phyloP scores from a whole-genome alignment of 2,329 filamentous ascomycete genomes.

The Alternaria sp. region DNA sequence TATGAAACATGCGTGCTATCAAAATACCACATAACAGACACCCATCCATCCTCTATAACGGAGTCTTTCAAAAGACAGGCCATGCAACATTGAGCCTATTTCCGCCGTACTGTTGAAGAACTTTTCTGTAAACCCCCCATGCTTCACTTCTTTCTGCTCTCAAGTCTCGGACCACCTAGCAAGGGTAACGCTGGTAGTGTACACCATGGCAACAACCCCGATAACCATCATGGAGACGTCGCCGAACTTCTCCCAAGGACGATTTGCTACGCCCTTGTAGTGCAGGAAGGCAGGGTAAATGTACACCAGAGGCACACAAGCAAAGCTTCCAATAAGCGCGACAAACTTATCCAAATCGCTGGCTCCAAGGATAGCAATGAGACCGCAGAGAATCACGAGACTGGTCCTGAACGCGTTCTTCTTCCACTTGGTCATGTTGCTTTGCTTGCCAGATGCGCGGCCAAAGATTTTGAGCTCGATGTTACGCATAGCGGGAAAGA shows the following conservation, averaged over 20 bases:
- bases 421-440: constrained; percentile 73
- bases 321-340: constrained; percentile 75
- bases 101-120: constrained; percentile 1
- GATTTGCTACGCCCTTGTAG: constrained; percentile 70
- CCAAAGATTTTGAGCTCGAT: constrained; percentile 73
- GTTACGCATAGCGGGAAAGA: constrained; percentile 77
- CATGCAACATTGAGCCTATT: constrained; percentile 8
- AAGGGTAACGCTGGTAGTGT: constrained; percentile 72
- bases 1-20: constrained; percentile 4
- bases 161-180: constrained; percentile 41
- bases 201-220: constrained; percentile 75
- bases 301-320: constrained; percentile 78
- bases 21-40: background rate
- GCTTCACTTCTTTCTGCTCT: background rate
- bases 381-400: constrained; percentile 67
- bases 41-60: background rate
- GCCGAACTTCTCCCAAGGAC: constrained; percentile 62
- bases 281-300: constrained; percentile 78
- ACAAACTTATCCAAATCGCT: constrained; percentile 78
- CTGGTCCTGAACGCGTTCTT: constrained; percentile 72
- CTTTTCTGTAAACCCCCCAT: background rate
- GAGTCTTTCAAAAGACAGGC: constrained; percentile 5
- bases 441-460: constrained; percentile 71
- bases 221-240: constrained; percentile 70
- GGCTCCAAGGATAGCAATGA: constrained; percentile 69